A percentile compares a stretch with the other conserved stretches of the same genome.
These are phyloP conservation scores for Durotheca rogersii DNA, from an alignment of 495 filamentous ascomycete genomes.

Conservation along the genomic window DNA sequence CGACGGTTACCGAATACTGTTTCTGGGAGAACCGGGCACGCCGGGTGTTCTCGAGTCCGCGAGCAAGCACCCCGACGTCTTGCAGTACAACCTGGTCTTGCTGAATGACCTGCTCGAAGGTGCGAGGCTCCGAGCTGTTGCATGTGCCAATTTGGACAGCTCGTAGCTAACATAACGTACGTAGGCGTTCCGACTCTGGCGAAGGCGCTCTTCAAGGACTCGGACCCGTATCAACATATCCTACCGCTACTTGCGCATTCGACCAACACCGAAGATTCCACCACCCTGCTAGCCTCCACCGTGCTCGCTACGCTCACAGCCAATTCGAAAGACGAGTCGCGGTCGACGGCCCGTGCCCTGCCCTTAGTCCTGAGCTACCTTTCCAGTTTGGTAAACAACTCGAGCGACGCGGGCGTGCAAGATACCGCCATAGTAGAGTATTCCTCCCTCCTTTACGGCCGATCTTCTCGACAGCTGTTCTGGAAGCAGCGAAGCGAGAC, in stretches of 20 bases:
- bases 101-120: constrained; percentile 85
- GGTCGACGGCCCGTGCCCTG: constrained; percentile 65
- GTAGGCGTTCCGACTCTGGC: constrained; percentile 77
- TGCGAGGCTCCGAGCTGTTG: constrained; percentile 39
- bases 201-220: constrained; percentile 69
- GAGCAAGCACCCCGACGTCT: constrained; percentile 76
- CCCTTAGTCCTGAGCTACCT: constrained; percentile 87
- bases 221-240: constrained; percentile 80
- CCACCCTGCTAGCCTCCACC: constrained; percentile 85
- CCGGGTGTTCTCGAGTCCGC: constrained; percentile 80
- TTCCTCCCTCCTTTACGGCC: constrained; percentile 78
- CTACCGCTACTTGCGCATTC: constrained; percentile 82
- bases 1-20: constrained; percentile 71
- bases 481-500: constrained; percentile 87
- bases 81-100: constrained; percentile 92
- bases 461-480: constrained; percentile 74
- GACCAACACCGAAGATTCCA: constrained; percentile 76
- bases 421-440: constrained; percentile 94
- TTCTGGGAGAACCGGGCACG: constrained; percentile 68
- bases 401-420: constrained; percentile 80
- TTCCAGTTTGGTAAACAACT: constrained; percentile 73
- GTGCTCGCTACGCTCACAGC: constrained; percentile 83
- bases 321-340: constrained; percentile 58
- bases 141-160: background rate
- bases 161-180: too few species aligned